phyloP scores from a whole-genome alignment of 2,329 filamentous ascomycete species.

The Cadophora sp. region DNA sequence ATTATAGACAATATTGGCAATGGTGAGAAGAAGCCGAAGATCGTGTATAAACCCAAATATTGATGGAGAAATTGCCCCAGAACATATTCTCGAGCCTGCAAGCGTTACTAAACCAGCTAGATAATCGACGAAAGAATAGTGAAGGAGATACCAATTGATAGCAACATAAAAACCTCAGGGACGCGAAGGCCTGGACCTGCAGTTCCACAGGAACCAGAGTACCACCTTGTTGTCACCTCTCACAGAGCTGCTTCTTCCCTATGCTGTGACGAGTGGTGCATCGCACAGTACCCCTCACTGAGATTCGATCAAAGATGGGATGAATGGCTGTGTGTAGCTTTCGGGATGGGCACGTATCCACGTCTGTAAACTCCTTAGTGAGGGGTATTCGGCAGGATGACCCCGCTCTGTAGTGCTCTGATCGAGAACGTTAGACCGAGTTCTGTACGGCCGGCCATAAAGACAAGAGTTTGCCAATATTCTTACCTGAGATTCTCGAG shows the following conservation, averaged over 20 bases:
- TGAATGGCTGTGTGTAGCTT: constrained; percentile 2
- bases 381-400: neutral
- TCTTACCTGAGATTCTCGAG: neutral
- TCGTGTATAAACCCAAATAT: no score
- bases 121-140: no score
- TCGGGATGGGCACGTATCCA: neutral
- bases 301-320: neutral
- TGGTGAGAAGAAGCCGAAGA: no score
- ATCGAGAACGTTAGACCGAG: neutral
- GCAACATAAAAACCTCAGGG: no score
- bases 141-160: no score
- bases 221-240: neutral
- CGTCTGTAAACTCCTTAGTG: neutral
- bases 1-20: no score
- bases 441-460: neutral
- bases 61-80: no score
- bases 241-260: neutral
- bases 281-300: neutral
- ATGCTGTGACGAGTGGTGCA: neutral
- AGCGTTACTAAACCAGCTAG: no score
- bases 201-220: neutral
- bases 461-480: neutral
- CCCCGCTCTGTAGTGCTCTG: constrained; percentile 3
- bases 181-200: neutral
- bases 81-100: no score